Percentiles rank a stretch among this genome's conserved stretches.
Evolutionary conservation across 106 monocot species (phyloP).

Genomic region (Cymbidium sinense): DNA sequence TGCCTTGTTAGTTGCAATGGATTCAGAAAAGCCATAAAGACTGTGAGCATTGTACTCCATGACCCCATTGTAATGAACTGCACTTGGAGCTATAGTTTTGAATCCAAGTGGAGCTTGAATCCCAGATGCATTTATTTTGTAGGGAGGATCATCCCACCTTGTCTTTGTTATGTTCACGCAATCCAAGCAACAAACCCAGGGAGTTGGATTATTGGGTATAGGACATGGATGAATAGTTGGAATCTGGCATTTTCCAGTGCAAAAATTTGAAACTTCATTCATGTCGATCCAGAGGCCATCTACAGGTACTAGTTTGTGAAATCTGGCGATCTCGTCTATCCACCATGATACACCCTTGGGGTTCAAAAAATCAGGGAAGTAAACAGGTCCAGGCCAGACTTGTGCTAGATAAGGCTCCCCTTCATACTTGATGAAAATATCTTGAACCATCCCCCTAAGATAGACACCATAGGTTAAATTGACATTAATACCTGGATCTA

Average conservation of each 20-base stretch:
- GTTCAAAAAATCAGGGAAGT: constrained; percentile 89
- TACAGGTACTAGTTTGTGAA: constrained; percentile 77
- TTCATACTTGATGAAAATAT: constrained; percentile 86
- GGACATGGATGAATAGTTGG: constrained; percentile 62
- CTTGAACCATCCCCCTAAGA: constrained; percentile 50
- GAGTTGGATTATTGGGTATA: constrained; percentile 21
- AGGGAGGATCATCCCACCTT: constrained; percentile 84
- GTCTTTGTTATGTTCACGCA: constrained; percentile 89
- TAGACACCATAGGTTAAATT: constrained; percentile 70
- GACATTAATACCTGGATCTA: constrained; percentile 92
- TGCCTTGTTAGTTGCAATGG: constrained; percentile 72
- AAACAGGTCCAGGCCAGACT: constrained; percentile 94
- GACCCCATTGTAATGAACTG: constrained; percentile 67
- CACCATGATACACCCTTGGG: constrained; percentile 79
- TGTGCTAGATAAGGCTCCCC: constrained; percentile 81
- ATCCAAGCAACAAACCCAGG: constrained; percentile 85
- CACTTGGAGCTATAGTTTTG: constrained; percentile 91
- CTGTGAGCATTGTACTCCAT: constrained; percentile 93
- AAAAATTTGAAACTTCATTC: constrained; percentile 95
- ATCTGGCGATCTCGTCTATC: constrained; percentile 67
- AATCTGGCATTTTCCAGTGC: constrained; percentile 73
- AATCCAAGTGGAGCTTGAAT: constrained; percentile 44
- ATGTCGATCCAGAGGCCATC: constrained; percentile 99
- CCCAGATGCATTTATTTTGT: constrained; percentile 92
- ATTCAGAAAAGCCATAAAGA: constrained; percentile 78